phyloP scores from a whole-genome alignment of 768 basidiomycete species.

The Boletus barrowsii region DNA sequence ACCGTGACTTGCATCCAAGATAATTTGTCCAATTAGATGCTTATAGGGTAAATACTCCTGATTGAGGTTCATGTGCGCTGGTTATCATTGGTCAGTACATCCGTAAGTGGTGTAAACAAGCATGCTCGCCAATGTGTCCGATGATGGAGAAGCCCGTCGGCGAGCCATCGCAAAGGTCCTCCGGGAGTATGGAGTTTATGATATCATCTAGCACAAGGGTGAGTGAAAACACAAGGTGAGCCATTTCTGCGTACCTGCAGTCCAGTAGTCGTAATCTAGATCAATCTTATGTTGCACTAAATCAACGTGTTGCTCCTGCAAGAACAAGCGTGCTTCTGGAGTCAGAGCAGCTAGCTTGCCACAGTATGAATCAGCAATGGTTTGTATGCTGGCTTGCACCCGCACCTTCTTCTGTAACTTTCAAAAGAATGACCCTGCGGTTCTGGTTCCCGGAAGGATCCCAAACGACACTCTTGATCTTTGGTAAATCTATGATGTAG shows the following conservation, averaged over 20 bases:
- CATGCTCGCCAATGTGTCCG: slow-evolving; percentile 82
- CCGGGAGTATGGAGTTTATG: slow-evolving; percentile 76
- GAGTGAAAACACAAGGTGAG: not conserved
- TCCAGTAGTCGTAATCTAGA: slow-evolving; percentile 87
- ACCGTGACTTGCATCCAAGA: slow-evolving; percentile 70
- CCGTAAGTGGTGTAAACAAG: not conserved
- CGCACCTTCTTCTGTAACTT: slow-evolving; percentile 59
- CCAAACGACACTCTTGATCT: slow-evolving; percentile 54
- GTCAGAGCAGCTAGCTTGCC: slow-evolving; percentile 68
- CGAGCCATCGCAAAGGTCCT: slow-evolving; percentile 69
- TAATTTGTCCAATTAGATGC: slow-evolving; percentile 84
- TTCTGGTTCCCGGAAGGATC: slow-evolving; percentile 48
- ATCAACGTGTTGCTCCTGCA: slow-evolving; percentile 53
- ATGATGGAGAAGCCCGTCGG: slow-evolving; percentile 86
- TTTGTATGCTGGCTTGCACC: not conserved
- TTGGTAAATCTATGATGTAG: slow-evolving; percentile 65
- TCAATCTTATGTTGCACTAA: slow-evolving; percentile 59
- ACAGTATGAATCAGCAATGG: slow-evolving; percentile 7
- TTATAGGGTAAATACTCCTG: slow-evolving; percentile 92
- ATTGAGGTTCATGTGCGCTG: slow-evolving; percentile 90
- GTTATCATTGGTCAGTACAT: slow-evolving; percentile 2
- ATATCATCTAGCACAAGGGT: slow-evolving; percentile 64
- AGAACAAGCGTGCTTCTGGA: slow-evolving; percentile 48
- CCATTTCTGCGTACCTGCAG: slow-evolving; percentile 52
- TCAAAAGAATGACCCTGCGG: slow-evolving; percentile 64